phyloP scores from a whole-genome alignment of 495 filamentous ascomycete species.

The Hypoxylon fuscum region DNA sequence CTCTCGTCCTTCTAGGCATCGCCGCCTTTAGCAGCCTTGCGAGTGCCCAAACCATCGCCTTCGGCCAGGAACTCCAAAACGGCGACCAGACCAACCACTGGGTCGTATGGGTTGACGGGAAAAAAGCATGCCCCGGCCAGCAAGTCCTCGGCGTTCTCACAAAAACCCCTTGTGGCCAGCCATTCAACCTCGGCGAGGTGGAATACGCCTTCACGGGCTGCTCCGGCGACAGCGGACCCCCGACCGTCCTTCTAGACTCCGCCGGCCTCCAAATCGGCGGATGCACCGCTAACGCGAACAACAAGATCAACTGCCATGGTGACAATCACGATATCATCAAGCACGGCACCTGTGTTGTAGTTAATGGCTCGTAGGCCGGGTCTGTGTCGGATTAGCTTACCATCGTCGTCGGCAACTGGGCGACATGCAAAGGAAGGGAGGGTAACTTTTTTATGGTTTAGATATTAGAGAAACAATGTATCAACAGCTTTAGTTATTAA shows the following conservation, averaged over 20 bases:
- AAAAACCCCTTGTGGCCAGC: neutral
- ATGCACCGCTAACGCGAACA: no score
- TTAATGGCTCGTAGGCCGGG: no score
- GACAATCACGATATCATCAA: no score
- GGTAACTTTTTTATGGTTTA: no score
- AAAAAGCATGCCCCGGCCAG: constrained; percentile 19
- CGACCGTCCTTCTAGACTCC: neutral
- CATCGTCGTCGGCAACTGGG: no score
- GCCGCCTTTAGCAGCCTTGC: neutral
- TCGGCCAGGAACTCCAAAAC: constrained; percentile 30
- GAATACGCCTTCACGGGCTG: constrained; percentile 11
- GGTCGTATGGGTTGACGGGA: constrained; percentile 26
- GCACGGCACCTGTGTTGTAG: no score
- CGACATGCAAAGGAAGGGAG: no score
- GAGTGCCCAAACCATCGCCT: neutral
- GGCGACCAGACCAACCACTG: constrained; percentile 33
- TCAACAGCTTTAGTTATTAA: no score
- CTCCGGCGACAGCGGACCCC: neutral
- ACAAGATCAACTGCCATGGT: no score
- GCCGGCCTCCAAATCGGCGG: no score
- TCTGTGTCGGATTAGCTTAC: no score
- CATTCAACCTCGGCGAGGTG: constrained; percentile 12
- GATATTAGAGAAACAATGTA: no score
- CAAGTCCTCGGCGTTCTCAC: constrained; percentile 7
- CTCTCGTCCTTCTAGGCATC: neutral